Percentiles rank a stretch among this genome's conserved stretches.
These are phyloP conservation scores for Aphanomyces astaci DNA, from an alignment of 352 stramenopile species.

Conservation along the genomic window DNA sequence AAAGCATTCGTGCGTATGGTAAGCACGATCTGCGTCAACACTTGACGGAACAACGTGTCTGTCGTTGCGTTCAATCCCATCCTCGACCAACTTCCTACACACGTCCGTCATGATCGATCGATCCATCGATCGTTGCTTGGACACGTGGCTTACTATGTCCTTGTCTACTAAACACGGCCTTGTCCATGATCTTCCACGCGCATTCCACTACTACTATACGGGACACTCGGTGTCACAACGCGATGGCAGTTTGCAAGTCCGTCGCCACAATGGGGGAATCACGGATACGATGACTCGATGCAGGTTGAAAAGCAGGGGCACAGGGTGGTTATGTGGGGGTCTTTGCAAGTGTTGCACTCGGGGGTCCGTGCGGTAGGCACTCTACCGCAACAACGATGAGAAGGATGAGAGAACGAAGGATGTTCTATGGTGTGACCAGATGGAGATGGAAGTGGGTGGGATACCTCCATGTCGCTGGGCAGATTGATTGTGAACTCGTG, in stretches of 20 bases:
- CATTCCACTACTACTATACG: no score
- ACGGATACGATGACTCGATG: no score
- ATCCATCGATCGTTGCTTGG: no score
- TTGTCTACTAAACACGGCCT: slow-evolving; percentile 82
- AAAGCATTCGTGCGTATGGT: slow-evolving; percentile 40
- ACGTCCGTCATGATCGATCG: background rate
- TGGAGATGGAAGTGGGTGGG: background rate
- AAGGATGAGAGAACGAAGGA: no score
- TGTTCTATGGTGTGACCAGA: no score
- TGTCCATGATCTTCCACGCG: slow-evolving; percentile 92
- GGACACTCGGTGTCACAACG: slow-evolving; percentile 41
- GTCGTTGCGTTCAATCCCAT: slow-evolving; percentile 82
- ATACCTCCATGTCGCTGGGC: background rate
- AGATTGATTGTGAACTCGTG: no score
- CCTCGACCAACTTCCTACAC: slow-evolving; percentile 70
- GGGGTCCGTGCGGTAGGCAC: background rate
- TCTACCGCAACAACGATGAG: slow-evolving; percentile 13
- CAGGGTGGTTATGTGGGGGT: slow-evolving; percentile 74
- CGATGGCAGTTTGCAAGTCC: background rate
- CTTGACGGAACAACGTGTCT: slow-evolving; percentile 73
- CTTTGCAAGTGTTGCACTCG: slow-evolving; percentile 68
- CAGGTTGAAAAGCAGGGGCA: slow-evolving; percentile 52
- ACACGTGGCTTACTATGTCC: no score
- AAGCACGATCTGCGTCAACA: slow-evolving; percentile 69
- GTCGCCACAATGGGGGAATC: background rate